phyloP scores from a whole-genome alignment of 1,284 basidiomycete genomes.

The Pisolithus thermaeus region DNA sequence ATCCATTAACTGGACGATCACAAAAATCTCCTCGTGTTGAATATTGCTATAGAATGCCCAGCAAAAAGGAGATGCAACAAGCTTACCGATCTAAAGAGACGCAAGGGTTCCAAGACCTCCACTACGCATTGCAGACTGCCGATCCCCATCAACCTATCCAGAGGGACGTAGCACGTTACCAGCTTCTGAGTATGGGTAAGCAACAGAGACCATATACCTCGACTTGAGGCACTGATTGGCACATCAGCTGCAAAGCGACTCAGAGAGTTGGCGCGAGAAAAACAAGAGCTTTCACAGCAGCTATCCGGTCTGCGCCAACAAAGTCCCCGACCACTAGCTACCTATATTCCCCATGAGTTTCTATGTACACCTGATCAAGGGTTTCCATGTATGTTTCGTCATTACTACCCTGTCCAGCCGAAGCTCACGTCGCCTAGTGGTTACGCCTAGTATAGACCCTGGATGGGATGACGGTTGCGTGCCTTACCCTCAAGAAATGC shows the following conservation, averaged over 20 bases:
- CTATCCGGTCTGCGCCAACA: not conserved
- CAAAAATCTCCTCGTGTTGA: not conserved
- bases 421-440: no score
- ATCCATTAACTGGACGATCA: not conserved
- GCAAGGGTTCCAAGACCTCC: constrained; percentile 27
- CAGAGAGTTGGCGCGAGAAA: not conserved
- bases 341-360: no score
- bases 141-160: constrained; percentile 20
- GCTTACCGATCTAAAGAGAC: constrained; percentile 28
- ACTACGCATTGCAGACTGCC: constrained; percentile 19
- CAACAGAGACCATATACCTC: not conserved
- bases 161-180: constrained; percentile 26
- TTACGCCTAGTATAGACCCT: no score
- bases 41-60: constrained; percentile 1
- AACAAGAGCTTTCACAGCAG: not conserved
- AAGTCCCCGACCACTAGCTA: not conserved
- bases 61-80: constrained; percentile 24
- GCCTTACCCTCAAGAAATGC: no score
- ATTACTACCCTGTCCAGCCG: no score
- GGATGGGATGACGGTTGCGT: no score
- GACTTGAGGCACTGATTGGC: not conserved
- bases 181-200: constrained; percentile 22
- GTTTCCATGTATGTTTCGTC: no score
- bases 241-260: constrained; percentile 1
- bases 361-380: no score